phyloP scores from a whole-genome alignment of 1,139 yeast genomes.

The Yamadazyma oceani region DNA sequence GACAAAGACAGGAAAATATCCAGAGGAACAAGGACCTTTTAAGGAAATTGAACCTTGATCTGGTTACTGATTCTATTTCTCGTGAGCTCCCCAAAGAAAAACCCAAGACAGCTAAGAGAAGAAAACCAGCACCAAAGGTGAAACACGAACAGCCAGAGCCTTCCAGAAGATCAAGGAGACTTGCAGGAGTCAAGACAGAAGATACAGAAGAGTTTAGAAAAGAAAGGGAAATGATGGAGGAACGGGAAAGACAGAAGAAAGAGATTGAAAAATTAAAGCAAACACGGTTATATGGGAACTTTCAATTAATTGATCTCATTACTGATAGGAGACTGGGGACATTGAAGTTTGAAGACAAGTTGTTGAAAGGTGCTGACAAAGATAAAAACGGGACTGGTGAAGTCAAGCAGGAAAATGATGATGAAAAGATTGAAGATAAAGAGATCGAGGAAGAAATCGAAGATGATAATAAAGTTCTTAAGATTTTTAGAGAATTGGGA shows the following conservation, averaged over 20 bases:
- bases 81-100: slow-evolving; percentile 24
- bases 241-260: slow-evolving; percentile 34
- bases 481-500: slow-evolving; percentile 44
- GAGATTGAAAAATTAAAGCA: slow-evolving; percentile 53
- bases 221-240: slow-evolving; percentile 37
- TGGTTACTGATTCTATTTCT: slow-evolving; percentile 30
- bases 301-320: slow-evolving; percentile 57
- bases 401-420: slow-evolving; percentile 20
- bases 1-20: slow-evolving; percentile 59
- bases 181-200: slow-evolving; percentile 58
- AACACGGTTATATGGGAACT: slow-evolving; percentile 61
- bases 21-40: slow-evolving; percentile 42
- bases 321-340: slow-evolving; percentile 42
- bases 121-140: slow-evolving; percentile 23
- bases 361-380: slow-evolving; percentile 21
- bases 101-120: slow-evolving; percentile 18
- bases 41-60: slow-evolving; percentile 37
- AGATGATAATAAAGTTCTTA: slow-evolving; percentile 36
- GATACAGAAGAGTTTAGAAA: slow-evolving; percentile 37
- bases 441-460: slow-evolving; percentile 25
- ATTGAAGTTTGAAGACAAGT: slow-evolving; percentile 30
- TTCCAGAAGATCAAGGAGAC: slow-evolving; percentile 60
- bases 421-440: too few relatives aligned
- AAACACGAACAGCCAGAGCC: slow-evolving; percentile 41
- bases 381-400: slow-evolving; percentile 19